These are phyloP conservation scores for Debaryomycetaceae sp. DNA, from an alignment of 1,139 yeast species.

Conservation along the genomic window DNA sequence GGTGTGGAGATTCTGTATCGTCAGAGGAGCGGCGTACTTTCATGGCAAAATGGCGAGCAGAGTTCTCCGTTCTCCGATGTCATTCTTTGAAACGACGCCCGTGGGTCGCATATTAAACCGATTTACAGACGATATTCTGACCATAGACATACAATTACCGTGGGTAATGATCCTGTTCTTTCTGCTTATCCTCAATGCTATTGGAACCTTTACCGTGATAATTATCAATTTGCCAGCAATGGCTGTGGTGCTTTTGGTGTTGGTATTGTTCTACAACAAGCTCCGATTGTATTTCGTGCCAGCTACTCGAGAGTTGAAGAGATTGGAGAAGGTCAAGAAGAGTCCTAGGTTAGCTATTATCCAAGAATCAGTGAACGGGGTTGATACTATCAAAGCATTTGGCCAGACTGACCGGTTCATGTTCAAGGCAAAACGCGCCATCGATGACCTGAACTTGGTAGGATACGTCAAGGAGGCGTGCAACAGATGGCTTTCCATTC, in stretches of 20 bases:
- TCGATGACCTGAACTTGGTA: slow-evolving; percentile 9
- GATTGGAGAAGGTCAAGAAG: slow-evolving; percentile 13
- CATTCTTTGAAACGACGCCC: slow-evolving; percentile 23
- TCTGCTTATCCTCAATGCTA: slow-evolving; percentile 6
- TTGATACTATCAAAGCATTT: slow-evolving; percentile 20
- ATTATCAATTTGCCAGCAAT: slow-evolving; percentile 15
- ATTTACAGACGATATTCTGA: slow-evolving; percentile 18
- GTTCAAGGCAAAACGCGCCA: slow-evolving; percentile 8
- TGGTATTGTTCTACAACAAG: slow-evolving; percentile 14
- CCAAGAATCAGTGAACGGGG: slow-evolving; percentile 20
- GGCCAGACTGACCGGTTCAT: slow-evolving; percentile 13
- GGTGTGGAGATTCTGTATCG: slow-evolving; percentile 18
- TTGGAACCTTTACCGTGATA: slow-evolving; percentile 12
- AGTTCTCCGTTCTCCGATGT: slow-evolving; percentile 20
- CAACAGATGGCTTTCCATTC: slow-evolving; percentile 19
- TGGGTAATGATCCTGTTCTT: slow-evolving; percentile 15
- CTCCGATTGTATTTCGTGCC: slow-evolving; percentile 14
- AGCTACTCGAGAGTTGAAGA: slow-evolving; percentile 16
- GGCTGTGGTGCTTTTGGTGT: slow-evolving; percentile 10
- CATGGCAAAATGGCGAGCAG: slow-evolving; percentile 17
- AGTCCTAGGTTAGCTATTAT: slow-evolving; percentile 18
- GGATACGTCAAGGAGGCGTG: slow-evolving; percentile 8
- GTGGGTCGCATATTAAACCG: slow-evolving; percentile 20
- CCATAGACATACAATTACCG: slow-evolving; percentile 15
- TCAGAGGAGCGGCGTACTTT: slow-evolving; percentile 14